Conservation (phyloP, 2,329 filamentous ascomycete species). For the Coniochaeta sp. region DNA sequence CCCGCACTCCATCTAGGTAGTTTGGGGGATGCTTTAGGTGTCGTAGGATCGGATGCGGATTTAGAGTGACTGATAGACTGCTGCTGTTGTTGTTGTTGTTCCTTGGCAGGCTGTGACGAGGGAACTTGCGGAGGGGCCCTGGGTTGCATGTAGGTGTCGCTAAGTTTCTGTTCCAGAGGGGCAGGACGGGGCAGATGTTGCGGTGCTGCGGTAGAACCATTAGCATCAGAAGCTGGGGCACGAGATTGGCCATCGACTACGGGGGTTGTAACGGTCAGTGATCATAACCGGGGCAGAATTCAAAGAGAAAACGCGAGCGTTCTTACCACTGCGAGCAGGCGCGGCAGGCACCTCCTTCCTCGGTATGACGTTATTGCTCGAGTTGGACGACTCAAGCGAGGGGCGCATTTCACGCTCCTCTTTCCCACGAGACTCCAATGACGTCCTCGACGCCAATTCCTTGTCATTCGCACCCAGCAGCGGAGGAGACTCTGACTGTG, state of each 20-base stretch:
- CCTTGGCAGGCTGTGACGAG: slow-evolving; percentile 20
- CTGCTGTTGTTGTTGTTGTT: no score
- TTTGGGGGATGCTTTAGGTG: slow-evolving; percentile 54
- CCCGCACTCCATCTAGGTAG: slow-evolving; percentile 70
- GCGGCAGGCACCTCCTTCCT: slow-evolving; percentile 56
- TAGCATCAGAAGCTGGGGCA: slow-evolving; percentile 1
- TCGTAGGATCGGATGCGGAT: slow-evolving; percentile 30
- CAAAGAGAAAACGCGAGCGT: not conserved
- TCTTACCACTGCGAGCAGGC: slow-evolving; percentile 36
- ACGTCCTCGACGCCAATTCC: slow-evolving; percentile 41
- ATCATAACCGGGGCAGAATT: not conserved
- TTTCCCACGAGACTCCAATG: slow-evolving; percentile 50
- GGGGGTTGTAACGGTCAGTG: slow-evolving; percentile 2
- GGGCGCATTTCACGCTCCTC: slow-evolving; percentile 45
- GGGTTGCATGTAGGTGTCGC: slow-evolving; percentile 51
- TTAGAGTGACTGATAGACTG: slow-evolving; percentile 26
- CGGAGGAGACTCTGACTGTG: slow-evolving; percentile 24
- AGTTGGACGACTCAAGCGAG: slow-evolving; percentile 35
- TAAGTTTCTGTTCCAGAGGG: slow-evolving; percentile 33
- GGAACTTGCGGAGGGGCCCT: slow-evolving; percentile 50
- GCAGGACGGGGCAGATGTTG: slow-evolving; percentile 18
- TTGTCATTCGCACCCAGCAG: slow-evolving; percentile 26
- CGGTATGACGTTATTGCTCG: slow-evolving; percentile 43
- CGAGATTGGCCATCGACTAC: slow-evolving; percentile 2
- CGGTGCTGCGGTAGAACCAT: slow-evolving; percentile 16